Evolutionary conservation across 192 early-diverging fungal species (phyloP), one percentile per base, ranked within the genome.

Genomic region (Coemansia sp.): DNA sequence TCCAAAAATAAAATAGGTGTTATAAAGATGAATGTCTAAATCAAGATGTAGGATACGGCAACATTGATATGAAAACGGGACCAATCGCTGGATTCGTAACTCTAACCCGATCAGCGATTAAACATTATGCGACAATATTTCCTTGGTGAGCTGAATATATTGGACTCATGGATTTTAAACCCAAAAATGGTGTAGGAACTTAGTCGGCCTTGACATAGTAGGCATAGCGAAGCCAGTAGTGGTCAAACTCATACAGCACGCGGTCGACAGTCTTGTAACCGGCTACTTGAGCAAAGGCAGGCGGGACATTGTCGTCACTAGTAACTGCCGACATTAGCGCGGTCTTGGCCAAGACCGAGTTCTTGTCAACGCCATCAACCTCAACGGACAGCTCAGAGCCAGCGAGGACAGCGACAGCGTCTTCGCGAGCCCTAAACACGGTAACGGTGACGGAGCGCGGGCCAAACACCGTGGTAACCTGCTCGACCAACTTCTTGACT

Each of bases 391-490:
- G 54, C 54, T n/a, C 54, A 17, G 54, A 34, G 54, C 31, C 21
- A 16, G 17, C 66, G 27, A 35, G 29, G 59, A 17, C 14, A 29
- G 33, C 34, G 42, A 34, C n/a, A 37, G 27, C 17, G 40, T 39
- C 45, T 21, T 70, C 45, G 8, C 85, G 84, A 14, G 85, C 85
- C 29, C 88, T 89, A 64, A 96, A 95, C 62, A 93, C 81, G 1
- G 95, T 92, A 13, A 93, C 87, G 27, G 90, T 91, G 64, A 93
- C 92, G 36, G 77, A 85, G 16, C 87, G 86, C 9, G 94, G 93
- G 14, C 91, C 85, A 87, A 99, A 99, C 35, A 93, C 85, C 40
- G 84, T 71, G 29, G 94, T 87, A 17, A 98, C 94, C 61, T 91
- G 84, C 45, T 84, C 74, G 35, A 95, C 87, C 27, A 96, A 77